Evolutionary conservation across 768 basidiomycete genomes (phyloP).

Genomic region (Auricularia sp.): DNA sequence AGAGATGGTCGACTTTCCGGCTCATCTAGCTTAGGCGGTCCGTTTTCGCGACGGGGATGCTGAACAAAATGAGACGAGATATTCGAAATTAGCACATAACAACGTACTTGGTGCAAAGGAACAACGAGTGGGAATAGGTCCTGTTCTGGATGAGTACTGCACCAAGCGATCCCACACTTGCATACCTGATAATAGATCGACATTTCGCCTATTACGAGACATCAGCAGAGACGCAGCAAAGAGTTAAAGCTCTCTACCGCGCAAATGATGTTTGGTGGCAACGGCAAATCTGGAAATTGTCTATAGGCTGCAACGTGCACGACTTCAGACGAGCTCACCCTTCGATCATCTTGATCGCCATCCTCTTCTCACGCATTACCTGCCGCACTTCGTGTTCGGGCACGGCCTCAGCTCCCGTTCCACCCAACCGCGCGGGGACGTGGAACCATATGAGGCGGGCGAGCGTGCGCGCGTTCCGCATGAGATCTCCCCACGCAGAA

Average conservation of each 20-base stretch:
- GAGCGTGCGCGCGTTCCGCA: conserved; percentile 39
- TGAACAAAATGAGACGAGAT: conserved; percentile 10
- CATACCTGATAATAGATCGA: conserved; percentile 44
- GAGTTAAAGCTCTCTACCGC: conserved; percentile 26
- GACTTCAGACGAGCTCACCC: conserved; percentile 28
- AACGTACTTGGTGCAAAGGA: conserved; percentile 44
- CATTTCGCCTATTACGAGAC: conserved; percentile 33
- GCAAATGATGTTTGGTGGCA: conserved; percentile 52
- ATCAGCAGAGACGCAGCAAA: background rate
- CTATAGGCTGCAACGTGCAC: background rate
- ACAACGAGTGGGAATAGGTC: conserved; percentile 49
- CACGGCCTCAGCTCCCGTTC: conserved; percentile 3
- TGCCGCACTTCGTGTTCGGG: conserved; percentile 29
- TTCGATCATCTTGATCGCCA: conserved; percentile 49
- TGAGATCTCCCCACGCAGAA: conserved; percentile 47
- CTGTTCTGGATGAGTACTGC: background rate
- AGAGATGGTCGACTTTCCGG: background rate
- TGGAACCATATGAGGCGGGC: conserved; percentile 53
- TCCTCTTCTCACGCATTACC: conserved; percentile 51
- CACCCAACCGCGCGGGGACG: conserved; percentile 32
- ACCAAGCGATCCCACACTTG: too few relatives aligned
- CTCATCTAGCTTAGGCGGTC: background rate
- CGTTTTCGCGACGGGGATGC: conserved; percentile 24
- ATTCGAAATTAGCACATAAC: background rate
- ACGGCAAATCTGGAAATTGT: conserved; percentile 29